Evolutionary conservation across 768 basidiomycete genomes (phyloP).

Genomic region (Ramaria rubella): DNA sequence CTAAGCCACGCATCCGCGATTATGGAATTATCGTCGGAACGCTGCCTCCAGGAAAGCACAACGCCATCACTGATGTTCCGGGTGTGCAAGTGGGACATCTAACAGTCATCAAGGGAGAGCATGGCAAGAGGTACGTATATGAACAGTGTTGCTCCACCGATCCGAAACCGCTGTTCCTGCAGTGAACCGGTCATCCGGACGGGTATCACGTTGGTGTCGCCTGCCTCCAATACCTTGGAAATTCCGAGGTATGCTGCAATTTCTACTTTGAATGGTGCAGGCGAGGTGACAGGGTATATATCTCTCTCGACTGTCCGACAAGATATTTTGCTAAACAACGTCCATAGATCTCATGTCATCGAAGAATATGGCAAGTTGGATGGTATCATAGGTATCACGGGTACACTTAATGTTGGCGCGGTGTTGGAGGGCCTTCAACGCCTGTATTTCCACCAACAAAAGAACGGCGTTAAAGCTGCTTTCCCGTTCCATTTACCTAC

Average conservation of each 20-base stretch:
- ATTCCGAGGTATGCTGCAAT: background rate
- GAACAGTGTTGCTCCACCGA: background rate
- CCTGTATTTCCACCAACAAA: background rate
- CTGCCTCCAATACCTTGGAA: background rate
- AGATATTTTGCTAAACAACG: background rate
- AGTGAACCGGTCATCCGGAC: background rate
- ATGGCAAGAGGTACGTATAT: background rate
- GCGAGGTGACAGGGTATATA: background rate
- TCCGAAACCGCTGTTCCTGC: background rate
- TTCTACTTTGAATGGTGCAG: background rate
- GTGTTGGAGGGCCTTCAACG: background rate
- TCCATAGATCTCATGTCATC: background rate
- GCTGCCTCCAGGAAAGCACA: background rate
- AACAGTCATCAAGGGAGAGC: background rate
- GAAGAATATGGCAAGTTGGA: background rate
- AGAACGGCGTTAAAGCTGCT: background rate
- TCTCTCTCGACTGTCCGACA: background rate
- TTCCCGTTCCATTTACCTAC: background rate
- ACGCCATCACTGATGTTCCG: background rate
- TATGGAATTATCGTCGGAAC: background rate
- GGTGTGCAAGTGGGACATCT: background rate
- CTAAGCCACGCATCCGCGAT: background rate
- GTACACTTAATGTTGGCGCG: background rate
- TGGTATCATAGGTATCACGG: background rate
- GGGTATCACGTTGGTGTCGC: background rate